phyloP scores from a whole-genome alignment of 2,329 filamentous ascomycete species.

The Lizonia empirigonia region DNA sequence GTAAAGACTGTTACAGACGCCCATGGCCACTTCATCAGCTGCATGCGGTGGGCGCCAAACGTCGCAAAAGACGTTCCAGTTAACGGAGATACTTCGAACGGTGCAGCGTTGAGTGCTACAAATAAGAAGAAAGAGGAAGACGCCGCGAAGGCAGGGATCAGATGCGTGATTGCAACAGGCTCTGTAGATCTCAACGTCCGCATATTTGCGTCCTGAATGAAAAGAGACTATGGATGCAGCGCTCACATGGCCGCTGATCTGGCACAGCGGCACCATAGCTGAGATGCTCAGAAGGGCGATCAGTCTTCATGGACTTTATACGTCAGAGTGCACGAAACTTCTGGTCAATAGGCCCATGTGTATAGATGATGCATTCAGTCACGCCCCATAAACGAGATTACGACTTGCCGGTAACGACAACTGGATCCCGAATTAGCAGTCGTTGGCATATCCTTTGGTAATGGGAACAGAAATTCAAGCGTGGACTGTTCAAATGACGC shows the following conservation, averaged over 20 bases:
- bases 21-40: conserved; percentile 84
- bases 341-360: not conserved
- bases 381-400: not conserved
- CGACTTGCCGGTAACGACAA: not conserved
- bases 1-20: conserved; percentile 80
- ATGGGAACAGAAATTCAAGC: not conserved
- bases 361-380: no score
- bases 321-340: not conserved
- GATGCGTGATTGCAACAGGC: conserved; percentile 85
- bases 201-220: conserved; percentile 69
- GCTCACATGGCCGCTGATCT: not conserved
- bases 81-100: conserved; percentile 52
- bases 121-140: conserved; percentile 59
- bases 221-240: not conserved
- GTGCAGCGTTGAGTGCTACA: conserved; percentile 50
- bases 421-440: not conserved
- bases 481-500: not conserved
- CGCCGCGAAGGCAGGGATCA: conserved; percentile 66
- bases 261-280: not conserved
- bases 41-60: conserved; percentile 84
- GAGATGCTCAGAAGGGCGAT: not conserved
- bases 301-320: not conserved
- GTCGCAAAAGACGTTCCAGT: conserved; percentile 64
- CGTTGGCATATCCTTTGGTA: not conserved
- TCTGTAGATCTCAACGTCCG: conserved; percentile 81